Evolutionary conservation across 2,329 filamentous ascomycete species (phyloP).

Genomic region (Biscogniauxia mediterranea): DNA sequence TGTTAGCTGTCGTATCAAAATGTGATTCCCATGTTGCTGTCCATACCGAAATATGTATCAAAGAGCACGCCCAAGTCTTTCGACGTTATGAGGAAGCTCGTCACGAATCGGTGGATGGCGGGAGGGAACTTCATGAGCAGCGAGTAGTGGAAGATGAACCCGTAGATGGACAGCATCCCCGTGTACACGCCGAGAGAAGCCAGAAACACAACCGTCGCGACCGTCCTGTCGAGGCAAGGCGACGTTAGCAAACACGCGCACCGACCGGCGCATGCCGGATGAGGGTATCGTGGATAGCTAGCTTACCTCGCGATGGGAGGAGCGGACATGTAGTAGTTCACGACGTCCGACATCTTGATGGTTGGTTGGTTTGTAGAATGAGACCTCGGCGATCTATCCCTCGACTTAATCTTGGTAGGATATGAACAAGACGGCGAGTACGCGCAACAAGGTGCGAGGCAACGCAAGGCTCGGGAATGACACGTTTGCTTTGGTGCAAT

Average conservation of each 20-base stretch:
- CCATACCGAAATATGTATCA: constrained; percentile 69
- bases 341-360: constrained; percentile 39
- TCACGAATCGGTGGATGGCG: constrained; percentile 43
- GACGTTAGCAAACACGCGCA: constrained; percentile 14
- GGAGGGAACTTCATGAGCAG: constrained; percentile 55
- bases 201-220: constrained; percentile 62
- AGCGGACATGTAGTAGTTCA: constrained; percentile 40
- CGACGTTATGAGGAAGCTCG: constrained; percentile 42
- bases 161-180: constrained; percentile 48
- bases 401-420: background rate
- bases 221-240: constrained; percentile 50
- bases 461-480: constrained; percentile 10
- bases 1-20: constrained; percentile 1
- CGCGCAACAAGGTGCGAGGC: background rate
- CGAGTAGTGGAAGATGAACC: constrained; percentile 54
- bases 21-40: background rate
- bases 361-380: constrained; percentile 1
- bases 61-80: constrained; percentile 56
- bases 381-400: background rate
- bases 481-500: constrained; percentile 18
- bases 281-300: background rate
- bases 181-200: constrained; percentile 62
- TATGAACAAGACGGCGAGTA: background rate
- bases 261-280: background rate
- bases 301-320: constrained; percentile 44